Percentiles rank a stretch among this genome's conserved stretches.
Evolutionary conservation across 352 stramenopile species (phyloP).

Genomic region (Phytophthora vignae): DNA sequence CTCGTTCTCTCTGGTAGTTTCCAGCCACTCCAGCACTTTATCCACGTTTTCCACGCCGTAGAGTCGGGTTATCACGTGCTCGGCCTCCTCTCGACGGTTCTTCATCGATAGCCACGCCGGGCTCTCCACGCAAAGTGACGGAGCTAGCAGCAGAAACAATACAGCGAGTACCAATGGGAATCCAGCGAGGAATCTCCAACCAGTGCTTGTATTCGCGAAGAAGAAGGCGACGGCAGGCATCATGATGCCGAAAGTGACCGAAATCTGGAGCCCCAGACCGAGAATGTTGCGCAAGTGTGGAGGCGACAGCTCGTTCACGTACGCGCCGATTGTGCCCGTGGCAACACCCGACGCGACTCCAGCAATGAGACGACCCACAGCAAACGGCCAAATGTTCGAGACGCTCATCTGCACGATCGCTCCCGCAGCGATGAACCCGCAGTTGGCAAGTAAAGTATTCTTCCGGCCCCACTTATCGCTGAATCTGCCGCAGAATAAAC

Average conservation of each 20-base stretch:
- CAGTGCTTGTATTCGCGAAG: slow-evolving; percentile 53
- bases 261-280: slow-evolving; percentile 51
- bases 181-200: slow-evolving; percentile 53
- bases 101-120: slow-evolving; percentile 50
- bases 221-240: slow-evolving; percentile 59
- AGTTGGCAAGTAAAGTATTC: slow-evolving; percentile 30
- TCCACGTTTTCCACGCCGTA: slow-evolving; percentile 40
- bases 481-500: slow-evolving; percentile 45
- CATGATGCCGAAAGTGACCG: slow-evolving; percentile 56
- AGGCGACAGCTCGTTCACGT: slow-evolving; percentile 51
- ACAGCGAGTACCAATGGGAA: slow-evolving; percentile 55
- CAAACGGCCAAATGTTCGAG: slow-evolving; percentile 40
- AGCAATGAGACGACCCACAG: slow-evolving; percentile 44
- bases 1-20: slow-evolving; percentile 11
- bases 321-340: slow-evolving; percentile 40
- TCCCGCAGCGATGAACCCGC: slow-evolving; percentile 46
- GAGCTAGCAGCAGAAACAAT: slow-evolving; percentile 50
- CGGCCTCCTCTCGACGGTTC: slow-evolving; percentile 26
- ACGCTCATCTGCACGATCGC: slow-evolving; percentile 38
- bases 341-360: slow-evolving; percentile 47
- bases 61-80: slow-evolving; percentile 27
- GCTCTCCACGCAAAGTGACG: slow-evolving; percentile 53
- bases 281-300: slow-evolving; percentile 41
- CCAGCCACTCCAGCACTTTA: slow-evolving; percentile 19
- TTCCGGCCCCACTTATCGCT: slow-evolving; percentile 34